Percentiles rank a stretch among this genome's conserved stretches.
These are phyloP conservation scores for Yamadazyma laniorum DNA, from an alignment of 805 yeast species.

Conservation along the genomic window DNA sequence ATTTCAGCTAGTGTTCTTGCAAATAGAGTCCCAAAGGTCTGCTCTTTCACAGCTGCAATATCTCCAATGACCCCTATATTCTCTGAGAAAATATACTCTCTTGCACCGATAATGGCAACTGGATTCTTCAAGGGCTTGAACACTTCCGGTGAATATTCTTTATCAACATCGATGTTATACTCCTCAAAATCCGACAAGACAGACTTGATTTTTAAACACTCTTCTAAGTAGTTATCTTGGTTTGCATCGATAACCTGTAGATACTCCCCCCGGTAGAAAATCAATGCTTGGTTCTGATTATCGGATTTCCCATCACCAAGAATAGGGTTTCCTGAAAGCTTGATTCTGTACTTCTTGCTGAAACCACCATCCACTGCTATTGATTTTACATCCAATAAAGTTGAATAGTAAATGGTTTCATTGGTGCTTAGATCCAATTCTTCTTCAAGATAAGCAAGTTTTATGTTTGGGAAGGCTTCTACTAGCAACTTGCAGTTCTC, in stretches of 20 bases:
- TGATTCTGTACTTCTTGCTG: constrained; percentile 51
- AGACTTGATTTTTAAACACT: constrained; percentile 85
- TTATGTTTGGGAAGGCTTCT: constrained; percentile 68
- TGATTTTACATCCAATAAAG: constrained; percentile 38
- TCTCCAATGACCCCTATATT: constrained; percentile 91
- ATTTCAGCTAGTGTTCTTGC: constrained; percentile 91
- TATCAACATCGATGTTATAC: constrained; percentile 49
- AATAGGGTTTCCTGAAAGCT: constrained; percentile 89
- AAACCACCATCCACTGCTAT: constrained; percentile 56
- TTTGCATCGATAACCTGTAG: constrained; percentile 95
- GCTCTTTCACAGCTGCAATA: constrained; percentile 96
- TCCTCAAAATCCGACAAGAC: constrained; percentile 92
- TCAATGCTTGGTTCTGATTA: constrained; percentile 84
- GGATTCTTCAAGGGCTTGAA: constrained; percentile 18
- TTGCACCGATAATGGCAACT: constrained; percentile 91
- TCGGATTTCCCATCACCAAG: constrained; percentile 96
- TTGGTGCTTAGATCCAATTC: constrained; percentile 41
- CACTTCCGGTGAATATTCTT: constrained; percentile 57
- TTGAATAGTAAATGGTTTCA: constrained; percentile 55
- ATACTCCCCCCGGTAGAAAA: constrained; percentile 90
- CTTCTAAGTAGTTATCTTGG: constrained; percentile 93
- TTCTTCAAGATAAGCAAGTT: constrained; percentile 54
- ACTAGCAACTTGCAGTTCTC: constrained; percentile 67
- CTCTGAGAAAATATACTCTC: constrained; percentile 93
- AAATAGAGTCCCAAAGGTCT: constrained; percentile 93